phyloP scores from a whole-genome alignment of 148 eudicot genomes.

The Nepenthes gracilis region DNA sequence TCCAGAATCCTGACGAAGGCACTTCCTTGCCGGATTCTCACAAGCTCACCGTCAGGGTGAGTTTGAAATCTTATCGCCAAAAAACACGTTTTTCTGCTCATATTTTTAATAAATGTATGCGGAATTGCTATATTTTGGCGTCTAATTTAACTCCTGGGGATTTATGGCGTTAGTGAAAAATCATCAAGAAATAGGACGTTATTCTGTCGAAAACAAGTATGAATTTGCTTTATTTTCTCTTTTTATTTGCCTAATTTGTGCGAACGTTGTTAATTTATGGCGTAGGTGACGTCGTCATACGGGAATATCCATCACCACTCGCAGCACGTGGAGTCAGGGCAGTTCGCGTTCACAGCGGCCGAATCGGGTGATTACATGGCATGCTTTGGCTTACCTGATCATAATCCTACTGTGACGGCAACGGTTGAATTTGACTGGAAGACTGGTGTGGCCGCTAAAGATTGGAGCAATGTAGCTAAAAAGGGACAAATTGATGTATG shows the following conservation, averaged over 20 bases:
- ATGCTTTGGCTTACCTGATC: slow-evolving; percentile 65
- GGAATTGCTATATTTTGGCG: slow-evolving; percentile 3
- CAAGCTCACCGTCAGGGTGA: slow-evolving; percentile 68
- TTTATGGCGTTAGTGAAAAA: no score
- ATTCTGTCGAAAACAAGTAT: no score
- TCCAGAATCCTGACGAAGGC: slow-evolving; percentile 50
- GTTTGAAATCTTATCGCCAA: no score
- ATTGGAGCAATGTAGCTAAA: slow-evolving; percentile 80
- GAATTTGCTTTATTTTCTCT: no score
- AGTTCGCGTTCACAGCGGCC: slow-evolving; percentile 70
- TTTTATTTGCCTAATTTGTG: no score
- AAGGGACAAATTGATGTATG: slow-evolving; percentile 76
- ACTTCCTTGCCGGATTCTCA: slow-evolving; percentile 60
- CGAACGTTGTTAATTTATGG: no score
- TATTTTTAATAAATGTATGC: no score
- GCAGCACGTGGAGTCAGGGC: slow-evolving; percentile 59
- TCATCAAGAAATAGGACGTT: no score
- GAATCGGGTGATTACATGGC: slow-evolving; percentile 84
- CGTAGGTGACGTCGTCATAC: slow-evolving; percentile 54
- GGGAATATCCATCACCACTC: slow-evolving; percentile 62
- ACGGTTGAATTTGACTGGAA: slow-evolving; percentile 87
- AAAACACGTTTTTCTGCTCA: no score
- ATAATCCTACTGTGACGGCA: slow-evolving; percentile 41
- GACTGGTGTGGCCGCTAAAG: slow-evolving; percentile 83
- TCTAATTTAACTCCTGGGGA: not conserved